These are phyloP conservation scores for Ustilago loliicola DNA, from an alignment of 1,284 basidiomycete genomes.

Conservation along the genomic window DNA sequence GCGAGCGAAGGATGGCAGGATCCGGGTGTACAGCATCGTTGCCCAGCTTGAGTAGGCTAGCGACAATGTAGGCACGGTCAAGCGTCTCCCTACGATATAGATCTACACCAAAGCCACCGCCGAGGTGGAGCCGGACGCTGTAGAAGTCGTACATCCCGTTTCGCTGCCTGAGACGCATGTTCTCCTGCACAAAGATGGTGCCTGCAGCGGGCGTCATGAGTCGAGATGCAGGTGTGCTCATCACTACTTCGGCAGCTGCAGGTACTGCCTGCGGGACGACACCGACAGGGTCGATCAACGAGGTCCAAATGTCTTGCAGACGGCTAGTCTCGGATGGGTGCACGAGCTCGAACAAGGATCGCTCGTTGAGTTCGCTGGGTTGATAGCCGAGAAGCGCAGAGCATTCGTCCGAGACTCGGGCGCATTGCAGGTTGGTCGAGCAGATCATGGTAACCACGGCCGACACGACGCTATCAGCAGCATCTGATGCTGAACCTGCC, in stretches of 20 bases:
- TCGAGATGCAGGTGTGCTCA: constrained; percentile 35
- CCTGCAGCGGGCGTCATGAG: constrained; percentile 57
- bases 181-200: constrained; percentile 60
- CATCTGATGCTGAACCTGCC: constrained; percentile 10
- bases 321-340: constrained; percentile 52
- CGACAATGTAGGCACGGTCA: constrained; percentile 59
- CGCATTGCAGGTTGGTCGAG: constrained; percentile 57
- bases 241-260: constrained; percentile 46
- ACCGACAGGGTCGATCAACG: constrained; percentile 56
- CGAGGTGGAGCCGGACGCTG: constrained; percentile 58
- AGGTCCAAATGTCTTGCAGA: constrained; percentile 49
- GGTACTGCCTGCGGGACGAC: constrained; percentile 47
- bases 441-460: constrained; percentile 56
- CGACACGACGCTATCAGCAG: constrained; percentile 27
- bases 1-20: constrained; percentile 38
- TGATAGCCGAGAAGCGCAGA: constrained; percentile 50
- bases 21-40: constrained; percentile 58
- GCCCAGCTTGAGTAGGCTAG: constrained; percentile 57
- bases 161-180: constrained; percentile 53
- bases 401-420: constrained; percentile 54
- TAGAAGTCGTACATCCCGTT: constrained; percentile 57
- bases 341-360: constrained; percentile 54
- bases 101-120: constrained; percentile 59
- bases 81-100: constrained; percentile 57
- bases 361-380: constrained; percentile 49